Evolutionary conservation across 352 stramenopile species (phyloP).

Genomic region (Aphanomyces cochlioides): DNA sequence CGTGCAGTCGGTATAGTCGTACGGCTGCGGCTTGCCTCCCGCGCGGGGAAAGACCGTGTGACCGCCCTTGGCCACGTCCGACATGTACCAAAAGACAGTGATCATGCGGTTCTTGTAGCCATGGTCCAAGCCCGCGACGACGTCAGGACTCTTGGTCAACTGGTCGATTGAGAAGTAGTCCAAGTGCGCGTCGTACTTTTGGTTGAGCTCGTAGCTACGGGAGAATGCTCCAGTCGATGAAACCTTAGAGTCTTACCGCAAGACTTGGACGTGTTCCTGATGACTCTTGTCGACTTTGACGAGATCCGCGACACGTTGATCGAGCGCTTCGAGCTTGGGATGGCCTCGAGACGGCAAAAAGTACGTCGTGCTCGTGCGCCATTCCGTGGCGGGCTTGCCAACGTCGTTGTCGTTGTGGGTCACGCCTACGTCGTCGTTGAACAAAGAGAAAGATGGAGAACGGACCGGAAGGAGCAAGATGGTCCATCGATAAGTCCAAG

Average conservation of each 20-base stretch:
- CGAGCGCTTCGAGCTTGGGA: slow-evolving; percentile 45
- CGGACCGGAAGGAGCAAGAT: slow-evolving; percentile 50
- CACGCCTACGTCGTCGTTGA: slow-evolving; percentile 33
- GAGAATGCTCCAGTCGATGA: not conserved
- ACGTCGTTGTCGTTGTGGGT: slow-evolving; percentile 63
- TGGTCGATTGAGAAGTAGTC: slow-evolving; percentile 55
- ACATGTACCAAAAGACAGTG: slow-evolving; percentile 87
- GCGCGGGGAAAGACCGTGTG: slow-evolving; percentile 69
- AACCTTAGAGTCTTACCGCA: slow-evolving; percentile 34
- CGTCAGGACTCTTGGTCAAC: slow-evolving; percentile 40
- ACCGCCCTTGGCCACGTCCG: slow-evolving; percentile 60
- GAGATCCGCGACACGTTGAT: slow-evolving; percentile 56
- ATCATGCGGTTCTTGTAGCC: slow-evolving; percentile 83
- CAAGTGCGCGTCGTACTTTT: slow-evolving; percentile 74
- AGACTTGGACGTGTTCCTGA: slow-evolving; percentile 66
- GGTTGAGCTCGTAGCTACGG: slow-evolving; percentile 48
- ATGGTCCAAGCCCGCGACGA: slow-evolving; percentile 55
- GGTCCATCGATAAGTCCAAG: slow-evolving; percentile 58
- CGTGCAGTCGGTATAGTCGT: slow-evolving; percentile 52
- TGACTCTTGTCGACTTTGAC: slow-evolving; percentile 54
- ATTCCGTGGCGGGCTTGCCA: slow-evolving; percentile 57
- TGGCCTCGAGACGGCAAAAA: slow-evolving; percentile 56
- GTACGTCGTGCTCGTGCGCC: slow-evolving; percentile 75
- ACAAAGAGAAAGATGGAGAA: not conserved
- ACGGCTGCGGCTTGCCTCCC: slow-evolving; percentile 45